Evolutionary conservation across 495 filamentous ascomycete genomes (phyloP), one percentile per base, ranked within the genome.

Genomic region (Penicillium herquei): DNA sequence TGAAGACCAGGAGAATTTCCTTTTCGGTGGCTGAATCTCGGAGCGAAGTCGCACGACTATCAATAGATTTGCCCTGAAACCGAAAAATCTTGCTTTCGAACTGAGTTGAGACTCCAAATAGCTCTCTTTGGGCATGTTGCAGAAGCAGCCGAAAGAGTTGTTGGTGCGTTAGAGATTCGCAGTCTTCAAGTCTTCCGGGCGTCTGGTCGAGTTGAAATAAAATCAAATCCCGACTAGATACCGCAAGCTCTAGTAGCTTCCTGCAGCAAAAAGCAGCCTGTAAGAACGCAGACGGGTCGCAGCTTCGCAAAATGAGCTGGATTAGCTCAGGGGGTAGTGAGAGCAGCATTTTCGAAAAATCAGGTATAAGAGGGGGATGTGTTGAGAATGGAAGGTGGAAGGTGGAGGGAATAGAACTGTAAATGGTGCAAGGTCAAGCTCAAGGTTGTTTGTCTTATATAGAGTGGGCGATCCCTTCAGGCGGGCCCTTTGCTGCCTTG

Each of bases 221-320:
- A 12, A 76, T 57, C 3, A 71, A 58, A 41, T 71, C 63, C 10
- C 71, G 67, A 37, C 88, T 95, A 64, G 83, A 89, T 13, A 89
- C 89, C 51, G 92, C 92, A 61, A 96, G 78, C 77, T 90, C 89
- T 80, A 94, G 91, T n/a, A 96, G 80, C 49, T 56, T 48, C 13
- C 60, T 70, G 47, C 68, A 73, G 42, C 62, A 57, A 32, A 68
- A 59, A 6, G 74, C 65, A 4, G 61, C 57, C 39, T 78, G 71
- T 17, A 77, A 51, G 41, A 68, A 78, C 6, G 65, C 50, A 6
- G 70, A 54, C 0, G 69, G 65, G 11, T 65, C 69, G 33, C 68
- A 68, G n/a, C 61, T 55, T 33, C 58, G 52, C 14, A 78, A 56
- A 41, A 78, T 51, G 42, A 76, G 68, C 50, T 73, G 69, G n/a